Percentiles rank a stretch among this genome's conserved stretches.
Conservation (phyloP, 2,329 filamentous ascomycete genomes). For the Colletotrichum tropicale region DNA sequence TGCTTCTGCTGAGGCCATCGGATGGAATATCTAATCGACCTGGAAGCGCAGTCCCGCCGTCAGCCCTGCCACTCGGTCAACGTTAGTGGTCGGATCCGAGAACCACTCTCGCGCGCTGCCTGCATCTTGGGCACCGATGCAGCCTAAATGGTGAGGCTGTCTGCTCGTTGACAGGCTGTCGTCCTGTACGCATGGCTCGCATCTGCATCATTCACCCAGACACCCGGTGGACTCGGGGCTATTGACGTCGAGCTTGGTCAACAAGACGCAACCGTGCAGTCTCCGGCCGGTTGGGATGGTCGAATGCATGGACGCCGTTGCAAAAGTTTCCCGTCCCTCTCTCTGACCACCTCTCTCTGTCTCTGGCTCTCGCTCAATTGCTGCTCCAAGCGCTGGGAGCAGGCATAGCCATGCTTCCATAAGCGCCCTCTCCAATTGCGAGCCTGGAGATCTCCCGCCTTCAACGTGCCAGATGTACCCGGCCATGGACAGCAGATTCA, state of each 20-base stretch:
- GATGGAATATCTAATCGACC: not conserved
- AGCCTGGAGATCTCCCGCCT: slow-evolving; percentile 10
- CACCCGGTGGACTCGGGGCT: slow-evolving; percentile 12
- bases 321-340: not conserved
- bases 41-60: not conserved
- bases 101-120: not conserved
- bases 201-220: slow-evolving; percentile 3
- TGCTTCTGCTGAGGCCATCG: not conserved
- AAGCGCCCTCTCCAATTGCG: not conserved
- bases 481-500: not conserved
- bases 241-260: not conserved
- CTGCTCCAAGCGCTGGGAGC: not conserved
- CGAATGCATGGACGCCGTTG: not conserved
- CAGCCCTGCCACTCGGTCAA: slow-evolving; percentile 3
- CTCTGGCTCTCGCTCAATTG: not conserved
- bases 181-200: not conserved
- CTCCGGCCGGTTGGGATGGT: not conserved
- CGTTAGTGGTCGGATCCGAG: not conserved
- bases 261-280: not conserved
- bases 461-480: not conserved
- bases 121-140: slow-evolving; percentile 22
- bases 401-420: slow-evolving; percentile 11
- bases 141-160: slow-evolving; percentile 24
- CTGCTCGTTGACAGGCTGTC: slow-evolving; percentile 6
- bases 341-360: not conserved